Conservation (phyloP, 768 basidiomycete genomes). For the Guyanaporus albipodus region DNA sequence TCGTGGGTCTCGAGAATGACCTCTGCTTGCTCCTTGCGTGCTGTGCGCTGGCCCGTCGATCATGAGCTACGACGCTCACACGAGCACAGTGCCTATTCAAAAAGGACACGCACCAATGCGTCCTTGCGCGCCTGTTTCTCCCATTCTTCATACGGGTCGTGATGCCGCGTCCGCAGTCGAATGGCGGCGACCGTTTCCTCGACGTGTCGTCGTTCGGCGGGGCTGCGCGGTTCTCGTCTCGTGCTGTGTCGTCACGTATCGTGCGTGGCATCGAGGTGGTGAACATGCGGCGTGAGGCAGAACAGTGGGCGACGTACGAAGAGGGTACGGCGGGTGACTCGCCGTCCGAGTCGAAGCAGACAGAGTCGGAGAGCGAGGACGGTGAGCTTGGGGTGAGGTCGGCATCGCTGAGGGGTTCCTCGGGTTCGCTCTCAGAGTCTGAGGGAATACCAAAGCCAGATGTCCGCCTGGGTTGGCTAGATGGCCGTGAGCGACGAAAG, state of each 20-base stretch:
- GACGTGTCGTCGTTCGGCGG: constrained; percentile 34
- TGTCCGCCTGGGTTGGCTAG: constrained; percentile 29
- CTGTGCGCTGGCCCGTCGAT: constrained; percentile 31
- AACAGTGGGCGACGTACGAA: constrained; percentile 34
- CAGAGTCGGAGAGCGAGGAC: constrained; percentile 38
- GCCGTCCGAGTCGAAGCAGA: constrained; percentile 42
- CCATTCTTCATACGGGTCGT: constrained; percentile 49
- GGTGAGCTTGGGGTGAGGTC: constrained; percentile 30
- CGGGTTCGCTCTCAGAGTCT: constrained; percentile 40
- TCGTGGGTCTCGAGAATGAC: constrained; percentile 19
- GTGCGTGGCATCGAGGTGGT: background rate
- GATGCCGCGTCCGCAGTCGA: constrained; percentile 39
- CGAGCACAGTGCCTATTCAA: too few species aligned
- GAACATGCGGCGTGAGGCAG: background rate
- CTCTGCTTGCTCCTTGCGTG: constrained; percentile 32
- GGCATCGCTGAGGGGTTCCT: constrained; percentile 35
- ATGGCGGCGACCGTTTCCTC: constrained; percentile 47
- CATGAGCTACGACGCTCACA: background rate
- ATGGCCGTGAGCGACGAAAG: background rate
- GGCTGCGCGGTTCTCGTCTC: constrained; percentile 20
- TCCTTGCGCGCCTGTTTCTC: constrained; percentile 46
- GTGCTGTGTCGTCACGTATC: constrained; percentile 19
- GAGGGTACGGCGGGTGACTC: constrained; percentile 32
- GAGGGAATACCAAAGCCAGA: constrained; percentile 55
- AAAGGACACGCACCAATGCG: constrained; percentile 36